A percentile compares a stretch with the other conserved stretches of the same genome.
Evolutionary conservation across 257 asterid species (phyloP).

Genomic region (Solanum ossicruentum): DNA sequence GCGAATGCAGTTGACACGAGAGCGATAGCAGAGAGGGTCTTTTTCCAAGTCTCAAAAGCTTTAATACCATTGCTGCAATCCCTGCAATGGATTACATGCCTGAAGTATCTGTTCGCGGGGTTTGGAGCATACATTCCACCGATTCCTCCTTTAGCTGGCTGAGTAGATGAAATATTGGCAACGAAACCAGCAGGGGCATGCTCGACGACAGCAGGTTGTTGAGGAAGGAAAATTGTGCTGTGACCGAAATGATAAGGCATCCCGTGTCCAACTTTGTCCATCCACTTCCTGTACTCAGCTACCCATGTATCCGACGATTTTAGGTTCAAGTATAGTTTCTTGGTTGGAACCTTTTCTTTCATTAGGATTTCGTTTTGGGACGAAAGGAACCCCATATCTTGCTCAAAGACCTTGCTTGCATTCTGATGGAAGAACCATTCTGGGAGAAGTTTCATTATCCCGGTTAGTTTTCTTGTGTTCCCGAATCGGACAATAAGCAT

Average conservation of each 20-base stretch:
- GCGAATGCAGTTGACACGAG: constrained; percentile 58
- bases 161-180: constrained; percentile 70
- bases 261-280: constrained; percentile 93
- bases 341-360: constrained; percentile 80
- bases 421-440: constrained; percentile 80
- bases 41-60: constrained; percentile 47
- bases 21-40: constrained; percentile 47
- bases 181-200: constrained; percentile 94
- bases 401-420: constrained; percentile 87
- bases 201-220: constrained; percentile 66
- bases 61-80: constrained; percentile 37
- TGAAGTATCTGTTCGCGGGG: constrained; percentile 56
- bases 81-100: constrained; percentile 81
- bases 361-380: constrained; percentile 80
- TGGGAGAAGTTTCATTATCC: constrained; percentile 43
- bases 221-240: constrained; percentile 50
- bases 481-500: constrained; percentile 94
- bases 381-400: constrained; percentile 95
- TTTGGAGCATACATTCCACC: constrained; percentile 67
- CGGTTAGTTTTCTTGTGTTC: constrained; percentile 37
- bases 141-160: constrained; percentile 87
- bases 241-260: constrained; percentile 93
- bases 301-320: constrained; percentile 88
- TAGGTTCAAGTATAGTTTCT: constrained; percentile 52
- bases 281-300: constrained; percentile 77